Evolutionary conservation across 345 rosid genomes (phyloP), one percentile per base, ranked within the genome.

Genomic region (Eucalyptus pumila): DNA sequence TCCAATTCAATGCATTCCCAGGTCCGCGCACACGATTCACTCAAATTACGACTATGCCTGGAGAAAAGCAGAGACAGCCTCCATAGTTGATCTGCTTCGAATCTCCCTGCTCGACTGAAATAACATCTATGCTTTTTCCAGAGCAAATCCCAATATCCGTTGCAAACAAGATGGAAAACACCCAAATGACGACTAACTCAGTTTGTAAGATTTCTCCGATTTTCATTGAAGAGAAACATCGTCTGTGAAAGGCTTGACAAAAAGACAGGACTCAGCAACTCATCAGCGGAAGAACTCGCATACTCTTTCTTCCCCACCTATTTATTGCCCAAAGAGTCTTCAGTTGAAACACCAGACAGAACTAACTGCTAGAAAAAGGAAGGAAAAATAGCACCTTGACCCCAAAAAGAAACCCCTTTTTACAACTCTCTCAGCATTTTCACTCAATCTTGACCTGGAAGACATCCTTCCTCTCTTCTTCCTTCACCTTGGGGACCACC

Each of bases 401-500:
- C 56, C 12, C 4, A 3, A 32, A 12, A 32, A 21, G 23, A 21
- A 8, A 50, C 8, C 87, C 24, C 40, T 11, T 5, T 14, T 12
- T 34, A 8, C 8, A 23, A 50, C 23, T 32, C 21, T 15, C 56
- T 48, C 56, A 11, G 16, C 40, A 17, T 24, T 30, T 30, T 87
- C 45, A 95, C 87, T 92, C 94, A 12, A 96, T 87, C 11, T 90
- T 90, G 30, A 96, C 94, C 50, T 93, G 89, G 37, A 92, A 87
- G 6, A 95, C 97, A 76, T 94, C 92, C 69, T 65, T 86, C 85
- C 93, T 89, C 91, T 95, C 97, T 24, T 94, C 94, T 26, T 94
- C 96, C 88, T 96, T 94, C 42, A 94, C 92, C 95, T 96, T 97
- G 0, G 99, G 97, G 88, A 97, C 93, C n/a, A 90, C 91, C 65